These are phyloP conservation scores for Venturia pyrina DNA, from an alignment of 2,329 filamentous ascomycete genomes.

Conservation along the genomic window DNA sequence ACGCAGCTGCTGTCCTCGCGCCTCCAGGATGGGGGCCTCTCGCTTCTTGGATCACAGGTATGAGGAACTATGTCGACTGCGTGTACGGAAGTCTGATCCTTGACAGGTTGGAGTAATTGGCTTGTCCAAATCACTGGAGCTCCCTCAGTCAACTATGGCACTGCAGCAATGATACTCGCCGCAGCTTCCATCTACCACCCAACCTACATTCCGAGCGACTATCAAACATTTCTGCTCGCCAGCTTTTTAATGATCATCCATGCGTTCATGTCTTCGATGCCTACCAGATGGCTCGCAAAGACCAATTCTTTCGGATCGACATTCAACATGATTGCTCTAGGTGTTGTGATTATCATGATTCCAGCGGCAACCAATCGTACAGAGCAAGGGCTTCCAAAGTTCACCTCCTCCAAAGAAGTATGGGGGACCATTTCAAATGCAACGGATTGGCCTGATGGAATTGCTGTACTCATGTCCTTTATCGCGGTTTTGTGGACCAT, in stretches of 20 bases:
- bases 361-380: constrained; percentile 46
- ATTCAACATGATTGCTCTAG: constrained; percentile 59
- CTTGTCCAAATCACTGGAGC: constrained; percentile 56
- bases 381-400: constrained; percentile 45
- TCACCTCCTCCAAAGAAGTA: constrained; percentile 47
- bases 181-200: constrained; percentile 59
- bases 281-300: constrained; percentile 58
- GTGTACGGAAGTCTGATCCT: not conserved
- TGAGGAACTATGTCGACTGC: not conserved
- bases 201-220: constrained; percentile 52
- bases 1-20: constrained; percentile 61
- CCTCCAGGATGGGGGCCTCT: constrained; percentile 56
- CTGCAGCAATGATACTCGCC: constrained; percentile 61
- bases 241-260: constrained; percentile 59
- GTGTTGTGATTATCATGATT: constrained; percentile 59
- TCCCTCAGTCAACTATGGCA: constrained; percentile 56
- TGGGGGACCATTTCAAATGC: constrained; percentile 57
- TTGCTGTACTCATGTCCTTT: constrained; percentile 62
- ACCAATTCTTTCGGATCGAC: constrained; percentile 62
- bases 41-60: constrained; percentile 51
- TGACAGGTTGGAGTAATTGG: constrained; percentile 57
- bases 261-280: constrained; percentile 56
- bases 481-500: constrained; percentile 62
- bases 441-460: constrained; percentile 57
- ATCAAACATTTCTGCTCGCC: constrained; percentile 60